Evolutionary conservation across 2,329 filamentous ascomycete genomes (phyloP).

Genomic region (Fusarium mangiferae): DNA sequence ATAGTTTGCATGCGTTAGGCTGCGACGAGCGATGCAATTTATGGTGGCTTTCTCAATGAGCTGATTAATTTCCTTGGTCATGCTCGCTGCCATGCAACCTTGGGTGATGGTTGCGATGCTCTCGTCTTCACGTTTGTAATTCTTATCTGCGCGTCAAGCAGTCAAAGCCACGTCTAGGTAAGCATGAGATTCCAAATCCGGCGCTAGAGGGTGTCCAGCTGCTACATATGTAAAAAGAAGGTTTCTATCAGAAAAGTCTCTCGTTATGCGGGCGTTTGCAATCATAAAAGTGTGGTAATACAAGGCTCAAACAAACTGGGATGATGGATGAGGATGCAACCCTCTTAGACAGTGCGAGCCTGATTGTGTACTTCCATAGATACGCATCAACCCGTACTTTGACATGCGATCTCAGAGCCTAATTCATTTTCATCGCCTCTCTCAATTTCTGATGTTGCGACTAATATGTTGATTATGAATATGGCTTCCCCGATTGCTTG

Average conservation of each 20-base stretch:
- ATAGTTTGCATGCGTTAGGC: neutral
- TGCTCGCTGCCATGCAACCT: neutral
- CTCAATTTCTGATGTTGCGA: too few relatives aligned
- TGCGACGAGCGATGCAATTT: neutral
- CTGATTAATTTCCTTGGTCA: neutral
- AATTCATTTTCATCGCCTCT: neutral
- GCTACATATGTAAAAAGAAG: fast-evolving
- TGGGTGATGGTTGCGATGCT: neutral
- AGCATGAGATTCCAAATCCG: neutral
- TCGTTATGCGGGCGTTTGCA: neutral
- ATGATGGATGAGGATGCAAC: neutral
- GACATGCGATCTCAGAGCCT: neutral
- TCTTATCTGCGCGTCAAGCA: neutral
- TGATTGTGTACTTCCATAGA: neutral
- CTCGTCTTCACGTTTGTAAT: neutral
- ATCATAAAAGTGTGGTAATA: neutral
- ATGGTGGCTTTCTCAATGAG: neutral
- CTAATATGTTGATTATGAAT: neutral
- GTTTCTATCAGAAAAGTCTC: fast-evolving
- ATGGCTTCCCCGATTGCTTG: neutral
- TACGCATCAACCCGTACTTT: neutral
- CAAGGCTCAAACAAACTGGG: neutral
- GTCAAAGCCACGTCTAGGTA: too few relatives aligned
- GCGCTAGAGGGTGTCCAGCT: neutral
- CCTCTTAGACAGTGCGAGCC: neutral